These are phyloP conservation scores for Populus alba DNA, from an alignment of 345 rosid species.

Conservation along the genomic window DNA sequence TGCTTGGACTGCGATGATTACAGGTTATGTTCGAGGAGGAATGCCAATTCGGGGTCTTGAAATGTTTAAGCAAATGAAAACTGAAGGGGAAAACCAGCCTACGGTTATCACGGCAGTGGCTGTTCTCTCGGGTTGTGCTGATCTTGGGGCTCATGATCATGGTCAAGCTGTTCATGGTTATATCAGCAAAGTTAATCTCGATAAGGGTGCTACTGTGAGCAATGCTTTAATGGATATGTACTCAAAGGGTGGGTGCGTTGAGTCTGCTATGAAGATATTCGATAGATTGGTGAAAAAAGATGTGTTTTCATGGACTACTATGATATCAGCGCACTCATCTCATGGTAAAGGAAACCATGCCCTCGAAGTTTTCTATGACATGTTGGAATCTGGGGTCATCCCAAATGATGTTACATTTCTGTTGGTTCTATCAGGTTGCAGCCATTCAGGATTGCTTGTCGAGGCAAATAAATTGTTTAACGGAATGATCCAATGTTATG, in stretches of 20 bases:
- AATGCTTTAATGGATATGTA: background rate
- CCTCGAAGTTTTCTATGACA: background rate
- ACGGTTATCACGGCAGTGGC: background rate
- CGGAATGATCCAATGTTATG: background rate
- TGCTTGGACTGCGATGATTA: background rate
- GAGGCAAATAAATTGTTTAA: background rate
- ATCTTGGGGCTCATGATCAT: background rate
- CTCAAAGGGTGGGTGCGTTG: background rate
- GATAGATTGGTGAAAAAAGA: background rate
- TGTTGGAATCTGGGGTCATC: background rate
- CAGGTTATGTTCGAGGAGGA: background rate
- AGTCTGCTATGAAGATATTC: background rate
- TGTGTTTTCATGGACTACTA: background rate
- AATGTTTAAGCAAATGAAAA: conserved; percentile 1
- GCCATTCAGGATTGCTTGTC: background rate
- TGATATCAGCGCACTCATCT: background rate
- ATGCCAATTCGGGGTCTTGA: background rate
- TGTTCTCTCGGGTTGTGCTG: background rate
- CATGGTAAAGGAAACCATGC: background rate
- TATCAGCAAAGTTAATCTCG: background rate
- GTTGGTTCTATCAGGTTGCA: background rate
- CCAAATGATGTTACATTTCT: background rate
- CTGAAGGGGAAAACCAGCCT: background rate
- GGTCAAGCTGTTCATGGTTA: background rate
- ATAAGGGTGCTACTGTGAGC: background rate